These are phyloP conservation scores for Cryptosporidium bovis DNA, from an alignment of 169 alveolate genomes.

Conservation along the genomic window DNA sequence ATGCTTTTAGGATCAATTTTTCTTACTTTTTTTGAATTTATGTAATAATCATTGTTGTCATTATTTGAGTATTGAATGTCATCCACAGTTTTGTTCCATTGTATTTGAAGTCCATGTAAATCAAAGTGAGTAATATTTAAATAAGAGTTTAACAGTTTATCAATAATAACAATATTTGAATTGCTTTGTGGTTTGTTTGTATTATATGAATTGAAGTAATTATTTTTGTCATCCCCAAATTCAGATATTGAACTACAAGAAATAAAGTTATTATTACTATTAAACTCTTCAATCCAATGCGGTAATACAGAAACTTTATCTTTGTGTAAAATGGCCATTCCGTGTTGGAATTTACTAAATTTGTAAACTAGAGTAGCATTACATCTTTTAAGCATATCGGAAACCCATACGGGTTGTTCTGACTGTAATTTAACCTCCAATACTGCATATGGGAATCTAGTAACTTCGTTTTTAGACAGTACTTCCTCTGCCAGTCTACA, in stretches of 20 bases:
- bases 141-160: conserved; percentile 34
- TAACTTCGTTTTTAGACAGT: conserved; percentile 79
- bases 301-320: conserved; percentile 79
- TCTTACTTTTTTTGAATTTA: conserved; percentile 30
- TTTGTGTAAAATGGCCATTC: conserved; percentile 81
- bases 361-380: conserved; percentile 79
- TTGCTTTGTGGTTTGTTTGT: not conserved
- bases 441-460: conserved; percentile 78
- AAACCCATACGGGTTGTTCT: conserved; percentile 81
- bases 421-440: conserved; percentile 80
- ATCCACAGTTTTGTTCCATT: conserved; percentile 15
- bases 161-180: not conserved
- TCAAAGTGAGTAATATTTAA: conserved; percentile 24
- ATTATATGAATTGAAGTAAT: not conserved
- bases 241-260: conserved; percentile 56
- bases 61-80: conserved; percentile 9
- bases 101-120: conserved; percentile 33
- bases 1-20: conserved; percentile 84
- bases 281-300: conserved; percentile 78
- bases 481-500: conserved; percentile 84
- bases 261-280: conserved; percentile 36
- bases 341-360: conserved; percentile 81
- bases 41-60: conserved; percentile 14
- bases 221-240: not conserved
- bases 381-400: conserved; percentile 76